Evolutionary conservation across 768 basidiomycete genomes (phyloP), one percentile per base, ranked within the genome.

Genomic region (Lactifluus subvellereus): DNA sequence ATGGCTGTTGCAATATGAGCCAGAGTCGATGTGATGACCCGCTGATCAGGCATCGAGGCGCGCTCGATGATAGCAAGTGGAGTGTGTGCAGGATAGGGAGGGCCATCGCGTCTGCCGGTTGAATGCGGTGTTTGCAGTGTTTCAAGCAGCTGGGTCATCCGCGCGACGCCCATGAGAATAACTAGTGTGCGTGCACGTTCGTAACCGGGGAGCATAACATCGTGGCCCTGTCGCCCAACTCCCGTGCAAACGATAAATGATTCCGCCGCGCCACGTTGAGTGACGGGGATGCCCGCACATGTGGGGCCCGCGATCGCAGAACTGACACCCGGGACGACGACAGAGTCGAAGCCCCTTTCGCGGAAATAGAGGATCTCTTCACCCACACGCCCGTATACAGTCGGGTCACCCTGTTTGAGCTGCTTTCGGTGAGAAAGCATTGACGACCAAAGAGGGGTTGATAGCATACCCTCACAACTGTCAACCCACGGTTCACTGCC

Each of bases 361-460:
- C 95, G 86, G 82, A 98, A 96, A 76, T 89, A 93, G 22, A 96
- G 80, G 1, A 98, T 84, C 74, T 99, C 97, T 72, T 98, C 96
- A 35, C 95, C 95, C 0, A 89, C 89, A 27, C 97, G 86, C 3
- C 92, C 97, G 71, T 97, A 99, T 0, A 99, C 85, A 16, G 89
- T 87, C 11, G 97, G 97, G 72, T 99, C 97, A 13, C 97, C 97
- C 79, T 98, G 97, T 76, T 99, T 98, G 18, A 99, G 80, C 90
- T 93, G 54, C 22, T 32, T 54, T 49, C 49, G 40, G 43, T 50
- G 53, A 61, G 47, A 43, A 48, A 56, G 13, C 56, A 38, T 32
- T 56, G 59, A 56, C 43, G 1, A 45, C 35, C 14, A 20, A 42
- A 40, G 8, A 11, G 37, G 22, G 1, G 11, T 55, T 32, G 0